phyloP scores from a whole-genome alignment of 2,329 filamentous ascomycete genomes.

The Parafenestella ontariensis region DNA sequence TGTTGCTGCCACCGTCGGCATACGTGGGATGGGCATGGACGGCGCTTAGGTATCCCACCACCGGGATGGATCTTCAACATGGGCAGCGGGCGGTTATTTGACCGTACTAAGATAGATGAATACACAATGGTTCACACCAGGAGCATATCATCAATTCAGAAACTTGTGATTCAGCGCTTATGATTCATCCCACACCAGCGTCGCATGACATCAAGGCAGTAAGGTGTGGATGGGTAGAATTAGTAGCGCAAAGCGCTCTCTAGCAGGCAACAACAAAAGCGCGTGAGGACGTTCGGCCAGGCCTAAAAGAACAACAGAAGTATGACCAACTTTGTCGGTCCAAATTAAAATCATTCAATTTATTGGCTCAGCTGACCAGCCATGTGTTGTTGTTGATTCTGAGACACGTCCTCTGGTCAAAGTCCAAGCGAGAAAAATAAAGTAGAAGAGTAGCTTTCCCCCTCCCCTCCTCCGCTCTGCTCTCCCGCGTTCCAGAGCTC shows the following conservation, averaged over 20 bases:
- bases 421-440: conserved; percentile 4
- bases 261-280: not conserved
- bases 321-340: not conserved
- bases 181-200: not conserved
- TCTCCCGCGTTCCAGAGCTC: not conserved
- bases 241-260: not conserved
- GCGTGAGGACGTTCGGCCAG: too few relatives aligned
- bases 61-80: conserved; percentile 2
- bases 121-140: conserved; percentile 4
- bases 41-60: conserved; percentile 16
- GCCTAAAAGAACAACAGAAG: not conserved
- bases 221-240: not conserved
- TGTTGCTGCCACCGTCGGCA: not conserved
- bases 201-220: not conserved
- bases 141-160: not conserved
- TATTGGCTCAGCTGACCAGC: conserved; percentile 16
- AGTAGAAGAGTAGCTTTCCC: conserved; percentile 5
- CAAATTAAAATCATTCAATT: not conserved
- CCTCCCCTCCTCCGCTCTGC: too few relatives aligned
- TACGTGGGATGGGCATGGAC: conserved; percentile 1
- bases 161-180: not conserved
- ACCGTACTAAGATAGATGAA: conserved; percentile 13
- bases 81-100: conserved; percentile 9
- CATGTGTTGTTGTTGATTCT: conserved; percentile 26
- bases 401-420: conserved; percentile 13